Percentiles rank a stretch among this genome's conserved stretches.
Evolutionary conservation across 2,329 filamentous ascomycete species (phyloP).

Genomic region (Colletotrichum cuscutae): DNA sequence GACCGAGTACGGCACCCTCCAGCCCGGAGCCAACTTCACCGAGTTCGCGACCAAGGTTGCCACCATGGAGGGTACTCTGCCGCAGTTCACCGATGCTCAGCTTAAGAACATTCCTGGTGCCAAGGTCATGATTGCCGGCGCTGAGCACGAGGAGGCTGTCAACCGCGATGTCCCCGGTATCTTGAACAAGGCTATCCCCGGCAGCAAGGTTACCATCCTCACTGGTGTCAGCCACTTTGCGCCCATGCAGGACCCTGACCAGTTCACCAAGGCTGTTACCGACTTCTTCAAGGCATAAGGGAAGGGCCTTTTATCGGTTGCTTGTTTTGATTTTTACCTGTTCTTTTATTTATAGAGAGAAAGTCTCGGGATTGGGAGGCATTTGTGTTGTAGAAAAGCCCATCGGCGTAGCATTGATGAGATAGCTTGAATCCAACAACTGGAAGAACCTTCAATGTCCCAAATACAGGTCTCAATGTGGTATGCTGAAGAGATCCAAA

Average conservation of each 20-base stretch:
- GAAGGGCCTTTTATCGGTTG: neutral
- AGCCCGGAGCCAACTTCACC: slow-evolving; percentile 49
- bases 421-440: neutral
- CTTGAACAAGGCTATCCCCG: slow-evolving; percentile 48
- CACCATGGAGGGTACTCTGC: slow-evolving; percentile 49
- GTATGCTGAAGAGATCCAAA: no score
- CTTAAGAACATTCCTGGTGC: slow-evolving; percentile 42
- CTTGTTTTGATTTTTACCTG: no score
- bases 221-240: slow-evolving; percentile 54
- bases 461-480: no score
- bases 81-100: slow-evolving; percentile 44
- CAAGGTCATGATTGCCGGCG: slow-evolving; percentile 44
- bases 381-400: neutral
- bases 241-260: slow-evolving; percentile 51
- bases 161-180: slow-evolving; percentile 47
- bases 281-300: slow-evolving; percentile 40
- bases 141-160: slow-evolving; percentile 51
- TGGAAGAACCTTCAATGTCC: neutral
- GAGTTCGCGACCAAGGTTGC: slow-evolving; percentile 49
- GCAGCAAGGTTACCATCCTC: slow-evolving; percentile 48
- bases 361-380: neutral
- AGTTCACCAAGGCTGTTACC: slow-evolving; percentile 45
- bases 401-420: neutral
- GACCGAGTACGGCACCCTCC: slow-evolving; percentile 48
- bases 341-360: neutral